These are phyloP conservation scores for Zanthoxylum bungeanum DNA, from an alignment of 345 rosid genomes.

Conservation along the genomic window DNA sequence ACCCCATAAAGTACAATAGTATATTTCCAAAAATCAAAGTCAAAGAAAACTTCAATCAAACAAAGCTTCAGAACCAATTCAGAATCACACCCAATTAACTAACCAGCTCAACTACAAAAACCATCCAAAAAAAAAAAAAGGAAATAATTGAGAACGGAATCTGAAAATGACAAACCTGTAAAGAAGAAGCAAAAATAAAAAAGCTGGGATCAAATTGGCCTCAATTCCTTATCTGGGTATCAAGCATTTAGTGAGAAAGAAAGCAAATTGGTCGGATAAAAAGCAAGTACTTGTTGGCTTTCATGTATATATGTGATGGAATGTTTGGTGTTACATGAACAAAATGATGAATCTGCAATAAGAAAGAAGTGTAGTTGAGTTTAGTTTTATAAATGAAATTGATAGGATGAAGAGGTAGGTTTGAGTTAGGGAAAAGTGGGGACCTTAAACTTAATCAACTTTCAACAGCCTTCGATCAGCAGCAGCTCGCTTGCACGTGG, in stretches of 20 bases:
- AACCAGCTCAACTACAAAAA: slow-evolving; percentile 18
- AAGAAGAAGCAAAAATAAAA: neutral
- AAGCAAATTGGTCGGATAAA: too few relatives aligned
- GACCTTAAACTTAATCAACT: slow-evolving; percentile 26
- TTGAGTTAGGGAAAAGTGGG: slow-evolving; percentile 50
- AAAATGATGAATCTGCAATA: neutral
- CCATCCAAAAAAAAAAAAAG: neutral
- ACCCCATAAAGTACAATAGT: neutral
- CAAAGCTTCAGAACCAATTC: neutral
- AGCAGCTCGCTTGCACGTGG: slow-evolving; percentile 51
- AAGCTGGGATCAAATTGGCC: slow-evolving; percentile 24
- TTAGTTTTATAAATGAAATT: slow-evolving; percentile 18
- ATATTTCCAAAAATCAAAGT: slow-evolving; percentile 1
- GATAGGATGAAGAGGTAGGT: slow-evolving; percentile 43
- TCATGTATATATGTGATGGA: neutral
- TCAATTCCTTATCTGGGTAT: slow-evolving; percentile 10
- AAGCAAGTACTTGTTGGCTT: neutral
- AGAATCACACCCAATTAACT: slow-evolving; percentile 6
- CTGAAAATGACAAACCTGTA: slow-evolving; percentile 24
- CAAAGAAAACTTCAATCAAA: slow-evolving; percentile 13
- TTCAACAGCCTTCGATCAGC: slow-evolving; percentile 35
- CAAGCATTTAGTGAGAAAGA: slow-evolving; percentile 15
- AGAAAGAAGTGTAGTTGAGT: neutral
- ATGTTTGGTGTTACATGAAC: neutral
- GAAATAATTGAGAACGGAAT: slow-evolving; percentile 18